These are phyloP conservation scores for Trametes hirsuta DNA, from an alignment of 1,284 basidiomycete species.

Conservation along the genomic window DNA sequence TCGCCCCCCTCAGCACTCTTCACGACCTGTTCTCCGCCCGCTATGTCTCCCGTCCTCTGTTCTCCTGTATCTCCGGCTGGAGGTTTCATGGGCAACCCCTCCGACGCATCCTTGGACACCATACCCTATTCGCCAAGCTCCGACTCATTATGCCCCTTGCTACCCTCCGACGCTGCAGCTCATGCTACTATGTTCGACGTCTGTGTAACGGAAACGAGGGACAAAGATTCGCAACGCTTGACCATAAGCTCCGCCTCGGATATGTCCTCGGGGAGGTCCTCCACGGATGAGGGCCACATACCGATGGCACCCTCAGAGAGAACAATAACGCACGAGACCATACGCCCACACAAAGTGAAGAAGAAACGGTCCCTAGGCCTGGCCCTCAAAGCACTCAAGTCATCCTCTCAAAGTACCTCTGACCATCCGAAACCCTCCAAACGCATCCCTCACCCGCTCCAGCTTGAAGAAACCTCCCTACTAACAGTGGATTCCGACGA, in stretches of 20 bases:
- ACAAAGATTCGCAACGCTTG: slow-evolving; percentile 4
- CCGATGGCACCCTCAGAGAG: slow-evolving; percentile 14
- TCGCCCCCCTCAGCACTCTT: not conserved
- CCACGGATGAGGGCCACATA: slow-evolving; percentile 14
- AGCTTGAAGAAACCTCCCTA: slow-evolving; percentile 12
- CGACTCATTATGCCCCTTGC: slow-evolving; percentile 16
- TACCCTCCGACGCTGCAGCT: slow-evolving; percentile 13
- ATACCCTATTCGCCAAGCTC: slow-evolving; percentile 9
- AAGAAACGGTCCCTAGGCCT: slow-evolving; percentile 23
- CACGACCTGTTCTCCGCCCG: slow-evolving; percentile 11
- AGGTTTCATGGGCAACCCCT: slow-evolving; percentile 4
- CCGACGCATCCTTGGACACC: not conserved
- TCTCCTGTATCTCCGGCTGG: slow-evolving; percentile 16
- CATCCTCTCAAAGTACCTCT: slow-evolving; percentile 11
- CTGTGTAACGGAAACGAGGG: slow-evolving; percentile 12
- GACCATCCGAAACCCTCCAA: slow-evolving; percentile 7
- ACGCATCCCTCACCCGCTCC: slow-evolving; percentile 6
- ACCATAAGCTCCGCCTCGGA: slow-evolving; percentile 6
- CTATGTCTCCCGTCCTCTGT: slow-evolving; percentile 20
- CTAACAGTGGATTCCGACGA: slow-evolving; percentile 10
- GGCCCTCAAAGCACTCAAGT: slow-evolving; percentile 22
- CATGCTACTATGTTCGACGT: slow-evolving; percentile 15
- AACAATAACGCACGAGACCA: slow-evolving; percentile 17
- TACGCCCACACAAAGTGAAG: slow-evolving; percentile 12
- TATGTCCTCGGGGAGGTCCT: slow-evolving; percentile 13